Base-by-base conservation (phyloP, 2,329 filamentous ascomycete genomes). In the Penicillium freii region DNA sequence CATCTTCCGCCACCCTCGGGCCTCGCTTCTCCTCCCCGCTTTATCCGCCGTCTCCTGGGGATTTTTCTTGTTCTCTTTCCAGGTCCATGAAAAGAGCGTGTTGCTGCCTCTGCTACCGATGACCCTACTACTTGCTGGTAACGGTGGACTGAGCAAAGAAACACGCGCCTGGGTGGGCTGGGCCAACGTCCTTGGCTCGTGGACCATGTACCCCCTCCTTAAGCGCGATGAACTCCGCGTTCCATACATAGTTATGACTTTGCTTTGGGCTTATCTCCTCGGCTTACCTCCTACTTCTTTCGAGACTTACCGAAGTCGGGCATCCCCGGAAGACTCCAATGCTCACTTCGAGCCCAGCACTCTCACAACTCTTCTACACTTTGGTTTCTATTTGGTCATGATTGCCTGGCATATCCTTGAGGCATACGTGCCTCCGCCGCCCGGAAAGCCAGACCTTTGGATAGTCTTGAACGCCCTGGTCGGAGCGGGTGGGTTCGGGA, bases 31-130 rank as follows among this genome's bases (percentile, higher is more conserved):
- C 15, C 92, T 92, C 1, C 82, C 90, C 36, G 90, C 90, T 0
- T 85, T 97, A 57, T 88, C 92, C 1, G 83, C 89, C 1, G 92
- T 90, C 0, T 90, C 92, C 2, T 99, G 94, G 94, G 93, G 89
- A 0, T 99, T 99, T 80, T 99, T 97, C 73, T 81, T 99, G 17
- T 97, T 95, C 78, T 95, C 91, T 67, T 99, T 96, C 73, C 94
- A 99, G 72, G 95, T 99, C 0, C 94, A 99, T 69, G 94, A 99
- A 78, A 99, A 99, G 82, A 97, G 92, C 64, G 91, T 96, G 0
- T 81, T 99, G 5, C 83, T 99, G 2, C 95, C 94, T 1, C 80
- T 99, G 46, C 84, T 97, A 72, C 94, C 94, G 0, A 96, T 95
- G 90, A 97, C 92, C 0, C 77, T 97, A 7, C 81, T 97, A 5